Percentiles rank a stretch among this genome's conserved stretches.
Evolutionary conservation across 1,139 yeast genomes (phyloP).

Genomic region (Candida sp.): DNA sequence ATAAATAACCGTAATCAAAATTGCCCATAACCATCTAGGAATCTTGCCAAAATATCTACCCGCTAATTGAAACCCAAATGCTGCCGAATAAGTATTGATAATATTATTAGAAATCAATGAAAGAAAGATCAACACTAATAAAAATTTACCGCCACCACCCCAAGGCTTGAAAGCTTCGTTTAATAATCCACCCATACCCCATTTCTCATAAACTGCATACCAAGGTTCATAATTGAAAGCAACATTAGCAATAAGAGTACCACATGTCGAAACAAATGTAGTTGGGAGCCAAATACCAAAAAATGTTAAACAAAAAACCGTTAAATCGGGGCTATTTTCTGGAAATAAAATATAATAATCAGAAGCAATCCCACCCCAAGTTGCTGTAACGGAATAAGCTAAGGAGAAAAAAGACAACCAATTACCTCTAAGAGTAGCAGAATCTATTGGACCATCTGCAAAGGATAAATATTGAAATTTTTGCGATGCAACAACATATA

Average conservation of each 20-base stretch:
- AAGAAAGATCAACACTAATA: constrained; percentile 63
- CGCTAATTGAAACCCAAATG: constrained; percentile 72
- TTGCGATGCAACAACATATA: constrained; percentile 64
- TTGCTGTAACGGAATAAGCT: constrained; percentile 76
- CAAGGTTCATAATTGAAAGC: constrained; percentile 62
- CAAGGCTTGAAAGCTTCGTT: constrained; percentile 68
- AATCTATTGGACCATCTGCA: constrained; percentile 37
- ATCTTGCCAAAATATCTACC: constrained; percentile 58
- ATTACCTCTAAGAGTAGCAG: constrained; percentile 50
- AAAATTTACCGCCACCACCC: constrained; percentile 79
- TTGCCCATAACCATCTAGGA: constrained; percentile 81
- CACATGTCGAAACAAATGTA: constrained; percentile 72
- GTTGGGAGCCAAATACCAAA: constrained; percentile 73
- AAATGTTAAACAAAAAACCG: constrained; percentile 61
- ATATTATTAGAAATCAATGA: constrained; percentile 80
- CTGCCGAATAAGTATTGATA: constrained; percentile 75
- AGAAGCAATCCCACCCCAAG: constrained; percentile 88
- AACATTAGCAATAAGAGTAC: constrained; percentile 67
- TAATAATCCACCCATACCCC: constrained; percentile 80
- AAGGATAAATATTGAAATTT: constrained; percentile 42
- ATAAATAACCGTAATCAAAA: constrained; percentile 61
- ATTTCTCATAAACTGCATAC: constrained; percentile 51
- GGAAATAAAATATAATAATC: constrained; percentile 87
- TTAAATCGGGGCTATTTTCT: constrained; percentile 58
- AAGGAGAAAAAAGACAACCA: constrained; percentile 74